These are phyloP conservation scores for Butyriboletus loyo DNA, from an alignment of 768 basidiomycete genomes.

Conservation along the genomic window DNA sequence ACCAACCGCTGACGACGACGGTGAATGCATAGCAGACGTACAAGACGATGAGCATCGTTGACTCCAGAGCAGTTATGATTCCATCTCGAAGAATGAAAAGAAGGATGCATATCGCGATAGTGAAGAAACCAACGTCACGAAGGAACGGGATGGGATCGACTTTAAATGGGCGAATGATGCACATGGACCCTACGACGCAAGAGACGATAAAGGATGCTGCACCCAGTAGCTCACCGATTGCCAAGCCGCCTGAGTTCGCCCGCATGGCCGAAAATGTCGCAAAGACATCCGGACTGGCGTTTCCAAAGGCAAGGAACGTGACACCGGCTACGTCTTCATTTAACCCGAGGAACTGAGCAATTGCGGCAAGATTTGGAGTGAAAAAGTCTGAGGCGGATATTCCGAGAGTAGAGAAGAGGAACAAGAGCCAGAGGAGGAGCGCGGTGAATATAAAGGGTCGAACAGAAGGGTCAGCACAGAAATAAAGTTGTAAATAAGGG, in stretches of 20 bases:
- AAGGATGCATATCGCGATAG: constrained; percentile 73
- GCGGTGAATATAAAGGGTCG: constrained; percentile 61
- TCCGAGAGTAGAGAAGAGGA: constrained; percentile 94
- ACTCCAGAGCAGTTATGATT: constrained; percentile 65
- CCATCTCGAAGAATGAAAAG: constrained; percentile 78
- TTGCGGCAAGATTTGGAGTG: constrained; percentile 91
- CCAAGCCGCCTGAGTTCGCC: constrained; percentile 78
- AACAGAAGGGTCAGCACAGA: constrained; percentile 54
- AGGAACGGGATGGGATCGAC: constrained; percentile 80
- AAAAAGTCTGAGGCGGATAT: constrained; percentile 97
- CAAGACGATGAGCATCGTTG: constrained; percentile 62
- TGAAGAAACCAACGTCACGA: constrained; percentile 94
- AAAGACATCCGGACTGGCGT: constrained; percentile 95
- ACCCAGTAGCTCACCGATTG: constrained; percentile 92
- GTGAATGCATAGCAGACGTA: constrained; percentile 76
- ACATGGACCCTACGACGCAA: constrained; percentile 97
- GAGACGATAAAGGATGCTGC: constrained; percentile 95
- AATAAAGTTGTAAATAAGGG: constrained; percentile 67
- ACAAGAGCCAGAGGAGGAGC: constrained; percentile 76
- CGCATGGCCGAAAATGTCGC: constrained; percentile 94
- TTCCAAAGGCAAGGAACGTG: constrained; percentile 95
- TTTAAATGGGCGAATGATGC: constrained; percentile 91
- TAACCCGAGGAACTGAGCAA: constrained; percentile 79
- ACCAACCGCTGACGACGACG: constrained; percentile 80
- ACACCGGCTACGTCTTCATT: constrained; percentile 95